Conservation (phyloP, 768 basidiomycete genomes). For the Agrocybe pediades region DNA sequence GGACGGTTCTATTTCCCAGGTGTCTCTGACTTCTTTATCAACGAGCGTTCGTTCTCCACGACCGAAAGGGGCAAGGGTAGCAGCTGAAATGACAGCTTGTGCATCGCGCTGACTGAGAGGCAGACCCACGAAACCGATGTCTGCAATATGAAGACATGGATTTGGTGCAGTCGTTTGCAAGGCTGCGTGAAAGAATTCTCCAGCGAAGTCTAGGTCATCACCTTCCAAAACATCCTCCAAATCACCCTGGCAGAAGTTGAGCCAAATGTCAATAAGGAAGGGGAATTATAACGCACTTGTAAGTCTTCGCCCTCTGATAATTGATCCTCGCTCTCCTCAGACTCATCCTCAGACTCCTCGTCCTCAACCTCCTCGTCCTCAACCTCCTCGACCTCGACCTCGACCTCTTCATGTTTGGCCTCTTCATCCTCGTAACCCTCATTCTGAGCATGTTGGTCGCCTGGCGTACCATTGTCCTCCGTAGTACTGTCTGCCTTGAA, state of each 20-base stretch:
- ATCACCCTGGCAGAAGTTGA: slow-evolving; percentile 24
- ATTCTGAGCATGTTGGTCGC: too few relatives aligned
- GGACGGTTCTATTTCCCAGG: slow-evolving; percentile 50
- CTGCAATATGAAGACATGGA: slow-evolving; percentile 40
- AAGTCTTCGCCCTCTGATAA: slow-evolving; percentile 1
- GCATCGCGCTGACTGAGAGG: slow-evolving; percentile 44
- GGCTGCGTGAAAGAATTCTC: slow-evolving; percentile 30
- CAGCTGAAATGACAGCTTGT: slow-evolving; percentile 31
- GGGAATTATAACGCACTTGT: not conserved
- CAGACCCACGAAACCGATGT: slow-evolving; percentile 42
- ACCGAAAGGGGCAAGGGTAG: slow-evolving; percentile 46
- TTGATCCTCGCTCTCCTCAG: too few relatives aligned
- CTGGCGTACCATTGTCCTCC: too few relatives aligned
- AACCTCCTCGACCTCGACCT: too few relatives aligned
- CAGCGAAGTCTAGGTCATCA: slow-evolving; percentile 30
- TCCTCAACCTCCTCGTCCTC: too few relatives aligned
- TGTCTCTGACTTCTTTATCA: slow-evolving; percentile 46
- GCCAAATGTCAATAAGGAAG: not conserved
- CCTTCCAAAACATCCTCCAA: slow-evolving; percentile 29
- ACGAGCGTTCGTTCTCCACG: slow-evolving; percentile 43
- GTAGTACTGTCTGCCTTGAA: too few relatives aligned
- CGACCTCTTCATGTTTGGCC: too few relatives aligned
- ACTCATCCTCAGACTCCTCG: not conserved
- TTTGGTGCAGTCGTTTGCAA: slow-evolving; percentile 34
- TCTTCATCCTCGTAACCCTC: too few relatives aligned